These are phyloP conservation scores for Suillus weaverae DNA, from an alignment of 768 basidiomycete genomes.

Conservation along the genomic window DNA sequence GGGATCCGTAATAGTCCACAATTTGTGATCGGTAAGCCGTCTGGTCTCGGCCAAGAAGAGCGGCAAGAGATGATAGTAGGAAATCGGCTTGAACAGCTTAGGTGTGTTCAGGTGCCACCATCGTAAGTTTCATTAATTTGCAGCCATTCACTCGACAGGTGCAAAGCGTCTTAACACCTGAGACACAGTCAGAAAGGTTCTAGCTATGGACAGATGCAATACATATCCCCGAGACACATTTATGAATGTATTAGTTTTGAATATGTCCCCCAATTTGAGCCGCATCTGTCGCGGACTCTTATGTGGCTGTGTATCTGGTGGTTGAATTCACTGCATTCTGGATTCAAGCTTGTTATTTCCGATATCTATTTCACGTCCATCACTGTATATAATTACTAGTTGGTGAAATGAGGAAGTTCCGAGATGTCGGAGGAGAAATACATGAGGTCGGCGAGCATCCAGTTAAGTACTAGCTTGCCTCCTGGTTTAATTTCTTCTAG, in stretches of 20 bases:
- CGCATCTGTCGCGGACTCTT: no score
- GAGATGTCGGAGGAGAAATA: background rate
- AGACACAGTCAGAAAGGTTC: no score
- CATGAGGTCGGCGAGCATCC: background rate
- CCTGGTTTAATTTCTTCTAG: background rate
- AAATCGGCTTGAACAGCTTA: background rate
- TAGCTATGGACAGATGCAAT: no score
- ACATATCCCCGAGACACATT: no score
- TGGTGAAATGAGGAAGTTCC: background rate
- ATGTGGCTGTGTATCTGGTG: no score
- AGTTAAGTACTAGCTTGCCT: slow-evolving; percentile 5
- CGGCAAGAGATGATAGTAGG: background rate
- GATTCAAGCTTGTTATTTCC: background rate
- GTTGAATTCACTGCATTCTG: background rate
- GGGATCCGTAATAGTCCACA: slow-evolving; percentile 2
- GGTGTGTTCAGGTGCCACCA: background rate
- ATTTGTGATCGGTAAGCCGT: background rate
- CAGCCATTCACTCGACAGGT: background rate
- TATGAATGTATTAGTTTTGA: no score
- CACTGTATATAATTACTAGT: background rate
- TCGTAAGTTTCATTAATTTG: slow-evolving; percentile 1
- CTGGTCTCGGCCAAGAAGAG: background rate
- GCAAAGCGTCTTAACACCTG: background rate
- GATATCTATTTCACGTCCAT: slow-evolving; percentile 6
- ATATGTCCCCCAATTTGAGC: no score